Conservation (phyloP, 2,329 filamentous ascomycete genomes). For the Ceratocystis alfenasii region DNA sequence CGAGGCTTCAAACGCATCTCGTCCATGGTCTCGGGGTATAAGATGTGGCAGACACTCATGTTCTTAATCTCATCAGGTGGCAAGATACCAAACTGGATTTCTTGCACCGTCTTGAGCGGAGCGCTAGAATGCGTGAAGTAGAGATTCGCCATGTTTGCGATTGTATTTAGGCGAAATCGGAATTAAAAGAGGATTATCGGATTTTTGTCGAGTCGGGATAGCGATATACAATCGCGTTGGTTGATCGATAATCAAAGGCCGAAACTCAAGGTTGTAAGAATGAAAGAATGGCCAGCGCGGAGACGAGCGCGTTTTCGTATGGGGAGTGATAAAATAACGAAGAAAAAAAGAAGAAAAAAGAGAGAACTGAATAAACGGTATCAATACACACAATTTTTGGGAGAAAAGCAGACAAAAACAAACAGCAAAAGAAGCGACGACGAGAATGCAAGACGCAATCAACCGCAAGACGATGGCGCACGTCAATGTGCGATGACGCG, state of each 20-base stretch:
- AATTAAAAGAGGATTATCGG: slow-evolving; percentile 10
- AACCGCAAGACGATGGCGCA: background rate
- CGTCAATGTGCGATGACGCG: background rate
- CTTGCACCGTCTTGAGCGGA: slow-evolving; percentile 93
- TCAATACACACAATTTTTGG: slow-evolving; percentile 11
- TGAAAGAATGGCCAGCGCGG: slow-evolving; percentile 8
- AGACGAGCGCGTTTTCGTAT: slow-evolving; percentile 2
- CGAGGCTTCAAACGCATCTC: slow-evolving; percentile 85
- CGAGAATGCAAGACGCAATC: background rate
- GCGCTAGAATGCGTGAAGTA: slow-evolving; percentile 84
- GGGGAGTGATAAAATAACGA: background rate
- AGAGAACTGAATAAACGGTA: slow-evolving; percentile 7
- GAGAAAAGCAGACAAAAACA: slow-evolving; percentile 10
- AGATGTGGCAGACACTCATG: slow-evolving; percentile 91
- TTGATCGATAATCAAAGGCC: background rate
- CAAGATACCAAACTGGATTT: slow-evolving; percentile 97
- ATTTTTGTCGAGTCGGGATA: background rate
- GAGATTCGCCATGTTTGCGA: slow-evolving; percentile 73
- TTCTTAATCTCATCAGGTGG: slow-evolving; percentile 98
- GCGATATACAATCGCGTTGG: background rate
- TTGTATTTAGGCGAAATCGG: slow-evolving; percentile 24
- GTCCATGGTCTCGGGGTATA: slow-evolving; percentile 99
- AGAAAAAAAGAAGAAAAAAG: background rate
- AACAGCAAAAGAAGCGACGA: slow-evolving; percentile 3
- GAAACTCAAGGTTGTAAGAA: background rate